Evolutionary conservation across 257 asterid genomes (phyloP).

Genomic region (Paulownia fortunei): DNA sequence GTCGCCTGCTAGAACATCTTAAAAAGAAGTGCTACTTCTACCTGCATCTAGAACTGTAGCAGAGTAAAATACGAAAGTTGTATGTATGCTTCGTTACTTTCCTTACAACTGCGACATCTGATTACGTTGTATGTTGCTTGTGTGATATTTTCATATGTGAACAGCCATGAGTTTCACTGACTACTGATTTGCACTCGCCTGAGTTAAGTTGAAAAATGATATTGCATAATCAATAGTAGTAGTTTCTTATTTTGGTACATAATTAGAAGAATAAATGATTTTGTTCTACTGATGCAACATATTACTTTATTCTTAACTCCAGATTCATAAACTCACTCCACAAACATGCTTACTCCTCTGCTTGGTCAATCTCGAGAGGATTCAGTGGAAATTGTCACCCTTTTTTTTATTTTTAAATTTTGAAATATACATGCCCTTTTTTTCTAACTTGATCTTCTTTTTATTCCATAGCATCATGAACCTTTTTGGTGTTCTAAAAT

Average conservation of each 20-base stretch:
- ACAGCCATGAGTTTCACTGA: neutral
- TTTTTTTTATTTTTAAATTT: neutral
- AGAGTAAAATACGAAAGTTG: neutral
- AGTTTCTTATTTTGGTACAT: neutral
- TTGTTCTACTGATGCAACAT: neutral
- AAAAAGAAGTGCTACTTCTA: constrained; percentile 8
- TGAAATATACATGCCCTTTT: neutral
- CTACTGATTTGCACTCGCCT: neutral
- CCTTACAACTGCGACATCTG: neutral
- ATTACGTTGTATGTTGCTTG: neutral
- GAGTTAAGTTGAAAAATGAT: neutral
- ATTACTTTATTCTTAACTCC: neutral
- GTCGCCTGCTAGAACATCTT: neutral
- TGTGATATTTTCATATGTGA: neutral
- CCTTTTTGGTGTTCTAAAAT: constrained; percentile 93
- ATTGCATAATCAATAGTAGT: neutral
- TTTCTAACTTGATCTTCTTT: constrained; percentile 30
- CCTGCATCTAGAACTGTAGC: neutral
- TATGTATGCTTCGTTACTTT: neutral
- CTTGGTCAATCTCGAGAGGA: neutral
- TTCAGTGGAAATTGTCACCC: neutral
- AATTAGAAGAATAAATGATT: neutral
- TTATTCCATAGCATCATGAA: constrained; percentile 71
- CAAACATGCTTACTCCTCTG: neutral
- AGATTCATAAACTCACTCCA: constrained; percentile 9